Evolutionary conservation across 2,329 filamentous ascomycete genomes (phyloP), one percentile per base, ranked within the genome.

Genomic region (Exophiala sp.): DNA sequence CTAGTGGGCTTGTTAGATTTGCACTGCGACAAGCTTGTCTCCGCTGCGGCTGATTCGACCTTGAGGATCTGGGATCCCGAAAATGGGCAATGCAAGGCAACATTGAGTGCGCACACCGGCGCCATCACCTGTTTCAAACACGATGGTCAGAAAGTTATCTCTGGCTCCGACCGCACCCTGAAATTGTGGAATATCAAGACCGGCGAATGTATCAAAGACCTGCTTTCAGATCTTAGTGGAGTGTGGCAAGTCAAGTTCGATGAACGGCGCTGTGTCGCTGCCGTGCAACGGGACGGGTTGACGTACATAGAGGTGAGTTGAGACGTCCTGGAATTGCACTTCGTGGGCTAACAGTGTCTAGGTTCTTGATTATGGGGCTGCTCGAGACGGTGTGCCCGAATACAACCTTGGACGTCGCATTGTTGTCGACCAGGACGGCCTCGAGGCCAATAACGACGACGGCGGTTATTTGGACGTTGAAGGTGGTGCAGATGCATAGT

Each of bases 221-320:
- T 99, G 39, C 78, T 99, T 65, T 96, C 90, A 11, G 91, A 96
- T 66, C 79, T 99, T 34, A 92, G 87, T 62, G 91, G 92, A n/a
- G 94, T 99, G 6, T 99, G 94, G 94, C 94, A 99, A 75, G 94
- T 99, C 65, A 94, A 94, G 66, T 99, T 99, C 73, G 91, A 99
- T 66, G 90, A 95, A 68, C 82, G 94, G 62, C 83, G 92, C 69
- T 99, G 94, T 69, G 94, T 99, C 53, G 94, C 94, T 55, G 94
- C 94, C 41, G 94, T 99, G 52, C 94, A 99, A 76, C 83, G 94
- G 52, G 90, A 96, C 62, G 86, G 85, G 65, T 74, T 96, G 65
- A 99, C 94, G 16, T 99, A 95, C 70, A 91, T 99, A 54, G 94
- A 99, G 83, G 94, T 96, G 71, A 75, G 72, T 46, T 29, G 24